Evolutionary conservation across 2,329 filamentous ascomycete genomes (phyloP).

Genomic region (Cytospora paraplurivora): DNA sequence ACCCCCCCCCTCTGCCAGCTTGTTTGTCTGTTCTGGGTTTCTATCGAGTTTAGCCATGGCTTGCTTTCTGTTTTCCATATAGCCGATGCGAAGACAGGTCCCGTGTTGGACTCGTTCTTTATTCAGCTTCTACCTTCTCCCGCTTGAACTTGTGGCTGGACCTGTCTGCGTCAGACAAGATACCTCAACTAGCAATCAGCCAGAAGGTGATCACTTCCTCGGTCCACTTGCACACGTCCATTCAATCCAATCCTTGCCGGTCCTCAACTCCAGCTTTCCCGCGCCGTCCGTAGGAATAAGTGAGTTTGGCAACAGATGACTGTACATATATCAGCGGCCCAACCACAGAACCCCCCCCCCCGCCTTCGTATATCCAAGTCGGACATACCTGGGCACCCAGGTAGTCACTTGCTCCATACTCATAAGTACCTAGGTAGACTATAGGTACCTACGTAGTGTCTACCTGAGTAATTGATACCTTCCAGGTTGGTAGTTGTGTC

Average conservation of each 20-base stretch:
- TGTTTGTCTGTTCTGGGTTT: background rate
- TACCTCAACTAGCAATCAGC: background rate
- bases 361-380: too few species aligned
- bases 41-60: background rate
- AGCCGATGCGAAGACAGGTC: background rate
- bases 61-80: background rate
- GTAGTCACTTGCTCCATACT: too few species aligned
- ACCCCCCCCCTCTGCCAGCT: background rate
- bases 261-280: background rate
- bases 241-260: background rate
- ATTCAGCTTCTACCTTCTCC: background rate
- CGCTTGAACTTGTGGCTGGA: background rate
- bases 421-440: too few species aligned
- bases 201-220: background rate
- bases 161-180: background rate
- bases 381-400: too few species aligned
- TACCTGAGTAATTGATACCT: too few species aligned
- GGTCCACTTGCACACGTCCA: background rate
- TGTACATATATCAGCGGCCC: too few species aligned
- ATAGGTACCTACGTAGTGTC: too few species aligned
- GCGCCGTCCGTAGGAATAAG: background rate
- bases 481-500: too few species aligned
- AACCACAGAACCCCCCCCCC: too few species aligned
- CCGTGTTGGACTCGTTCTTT: background rate
- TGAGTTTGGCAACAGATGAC: background rate